Evolutionary conservation across 148 eudicot species (phyloP).

Genomic region (Silene uniflora): DNA sequence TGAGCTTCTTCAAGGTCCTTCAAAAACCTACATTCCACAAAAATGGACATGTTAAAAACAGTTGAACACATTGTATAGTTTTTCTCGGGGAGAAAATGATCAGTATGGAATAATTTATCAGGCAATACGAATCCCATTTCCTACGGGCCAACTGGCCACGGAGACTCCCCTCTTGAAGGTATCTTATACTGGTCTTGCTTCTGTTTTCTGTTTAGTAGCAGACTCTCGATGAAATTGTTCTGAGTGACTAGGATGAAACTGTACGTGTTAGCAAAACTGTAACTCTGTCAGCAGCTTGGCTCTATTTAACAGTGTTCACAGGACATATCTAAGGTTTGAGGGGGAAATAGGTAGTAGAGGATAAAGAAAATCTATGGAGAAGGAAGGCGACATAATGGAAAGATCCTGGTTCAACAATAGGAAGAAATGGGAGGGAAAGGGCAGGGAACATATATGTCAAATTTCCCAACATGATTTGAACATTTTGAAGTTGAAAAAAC

Average conservation of each 20-base stretch:
- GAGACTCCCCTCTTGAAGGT: neutral
- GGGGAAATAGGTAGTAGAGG: neutral
- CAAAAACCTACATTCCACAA: slow-evolving; percentile 51
- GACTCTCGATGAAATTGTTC: no score
- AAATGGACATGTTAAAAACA: slow-evolving; percentile 3
- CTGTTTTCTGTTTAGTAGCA: no score
- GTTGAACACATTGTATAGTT: neutral
- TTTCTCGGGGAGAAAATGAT: neutral
- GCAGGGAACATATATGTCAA: neutral
- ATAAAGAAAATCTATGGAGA: neutral
- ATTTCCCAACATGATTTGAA: neutral
- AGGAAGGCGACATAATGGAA: neutral
- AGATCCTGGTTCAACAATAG: neutral
- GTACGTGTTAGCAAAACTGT: neutral
- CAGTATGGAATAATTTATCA: neutral
- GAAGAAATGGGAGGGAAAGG: neutral
- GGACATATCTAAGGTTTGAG: no score
- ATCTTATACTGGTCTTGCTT: no score
- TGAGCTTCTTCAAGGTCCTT: slow-evolving; percentile 95
- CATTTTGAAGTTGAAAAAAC: neutral
- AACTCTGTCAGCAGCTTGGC: neutral
- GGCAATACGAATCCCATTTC: neutral
- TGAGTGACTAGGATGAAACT: no score
- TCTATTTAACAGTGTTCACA: neutral
- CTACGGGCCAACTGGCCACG: no score